Base-by-base conservation (phyloP, 176 grass and related monocot species). In the Thalia dealbata region DNA sequence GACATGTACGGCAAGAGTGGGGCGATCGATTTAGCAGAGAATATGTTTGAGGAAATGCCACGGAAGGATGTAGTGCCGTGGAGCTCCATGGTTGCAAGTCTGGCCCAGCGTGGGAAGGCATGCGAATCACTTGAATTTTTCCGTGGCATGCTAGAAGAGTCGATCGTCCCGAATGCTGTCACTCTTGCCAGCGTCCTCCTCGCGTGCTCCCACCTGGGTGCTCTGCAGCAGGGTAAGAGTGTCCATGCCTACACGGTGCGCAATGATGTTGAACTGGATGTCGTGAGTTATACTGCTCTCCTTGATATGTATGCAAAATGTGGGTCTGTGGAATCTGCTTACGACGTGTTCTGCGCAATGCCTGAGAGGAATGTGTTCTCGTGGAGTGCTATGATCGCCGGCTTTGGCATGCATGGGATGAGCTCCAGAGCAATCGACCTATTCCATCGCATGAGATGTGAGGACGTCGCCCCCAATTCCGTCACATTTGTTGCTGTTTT, bases 261-360 rank as follows among this genome's bases (percentile, higher is more conserved):
- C 15, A 76, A 64, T 35, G 24, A 64, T 48, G 44, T 76, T 32
- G 60, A 76, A 50, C 32, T 76, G 15, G 74, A 76, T 66, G 43
- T 76, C 23, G 74, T 76, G 14, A 76, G 56, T 51, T 29, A 76
- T 27, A 76, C 74, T 28, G 59, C 74, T 13, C 59, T 76, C 43
- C 38, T 76, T 8, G 74, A 76, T 24, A 76, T 76, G 74, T 76
- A 66, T 76, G 59, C 60, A 10, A 76, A 76, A 50, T 76, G 74
- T 76, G 74, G 74, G 41, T 65, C 44, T 30, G 18, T 61, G 60
- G 24, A 13, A 6, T 21, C 65, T 2, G 74, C 74, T 7, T 52
- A 52, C 23, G 52, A 28, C 13, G 43, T 76, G 15, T 76, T 76
- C 42, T 24, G 9, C n/a, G 26, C 14, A 19, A 76, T 76, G 74